phyloP scores from a whole-genome alignment of 2,329 filamentous ascomycete species.

The Curvularia hawaiiensis region DNA sequence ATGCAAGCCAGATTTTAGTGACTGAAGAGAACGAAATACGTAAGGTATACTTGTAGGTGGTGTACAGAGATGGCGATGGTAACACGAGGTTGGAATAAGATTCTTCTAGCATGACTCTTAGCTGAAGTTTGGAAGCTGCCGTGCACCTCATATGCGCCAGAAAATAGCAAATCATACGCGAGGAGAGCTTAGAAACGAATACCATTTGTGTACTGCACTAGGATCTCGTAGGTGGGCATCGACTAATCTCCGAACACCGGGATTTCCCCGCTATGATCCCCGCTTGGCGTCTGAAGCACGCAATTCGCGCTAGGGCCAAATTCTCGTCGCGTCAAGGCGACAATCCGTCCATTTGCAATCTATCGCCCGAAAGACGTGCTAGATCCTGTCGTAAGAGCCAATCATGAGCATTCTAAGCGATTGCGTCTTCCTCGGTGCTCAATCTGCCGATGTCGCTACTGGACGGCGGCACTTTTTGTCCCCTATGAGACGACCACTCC shows the following conservation, averaged over 20 bases:
- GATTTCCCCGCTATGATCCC: constrained; percentile 18
- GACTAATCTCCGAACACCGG: constrained; percentile 27
- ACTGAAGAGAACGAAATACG: background rate
- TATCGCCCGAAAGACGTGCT: constrained; percentile 32
- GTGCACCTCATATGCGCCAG: background rate
- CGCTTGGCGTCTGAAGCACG: constrained; percentile 24
- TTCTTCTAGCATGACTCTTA: background rate
- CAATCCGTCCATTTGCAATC: constrained; percentile 30
- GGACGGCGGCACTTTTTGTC: constrained; percentile 24
- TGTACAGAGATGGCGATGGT: background rate
- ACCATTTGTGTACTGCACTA: background rate
- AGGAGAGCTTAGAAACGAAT: background rate
- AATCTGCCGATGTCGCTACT: constrained; percentile 38
- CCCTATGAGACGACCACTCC: constrained; percentile 18
- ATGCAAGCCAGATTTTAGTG: background rate
- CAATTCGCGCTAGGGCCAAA: constrained; percentile 37
- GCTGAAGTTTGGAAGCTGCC: background rate
- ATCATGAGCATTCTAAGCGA: constrained; percentile 31
- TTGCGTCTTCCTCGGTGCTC: constrained; percentile 34
- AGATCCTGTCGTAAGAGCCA: constrained; percentile 27
- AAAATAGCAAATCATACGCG: background rate
- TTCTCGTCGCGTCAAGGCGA: constrained; percentile 35
- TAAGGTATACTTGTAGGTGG: background rate
- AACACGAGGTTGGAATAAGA: background rate
- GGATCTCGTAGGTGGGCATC: background rate